phyloP scores from a whole-genome alignment of 2,329 filamentous ascomycete species.

The Paecilomyces formosus region DNA sequence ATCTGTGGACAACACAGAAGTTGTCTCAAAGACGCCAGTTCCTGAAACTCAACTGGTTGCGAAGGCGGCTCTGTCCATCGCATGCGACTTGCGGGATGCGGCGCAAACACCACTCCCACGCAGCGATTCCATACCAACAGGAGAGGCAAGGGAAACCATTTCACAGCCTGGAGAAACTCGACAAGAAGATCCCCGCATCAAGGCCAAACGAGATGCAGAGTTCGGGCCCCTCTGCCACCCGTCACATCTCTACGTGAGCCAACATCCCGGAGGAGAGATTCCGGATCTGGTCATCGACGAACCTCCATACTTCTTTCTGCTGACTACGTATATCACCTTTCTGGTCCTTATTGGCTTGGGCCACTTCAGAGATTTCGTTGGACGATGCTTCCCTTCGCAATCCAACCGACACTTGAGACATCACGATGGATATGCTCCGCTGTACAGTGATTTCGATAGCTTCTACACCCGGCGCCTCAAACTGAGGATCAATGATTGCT shows the following conservation, averaged over 20 bases:
- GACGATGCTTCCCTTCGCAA: conserved; percentile 76
- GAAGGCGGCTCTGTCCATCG: background rate
- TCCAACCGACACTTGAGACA: conserved; percentile 74
- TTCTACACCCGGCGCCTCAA: conserved; percentile 90
- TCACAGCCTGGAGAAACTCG: background rate
- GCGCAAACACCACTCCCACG: background rate
- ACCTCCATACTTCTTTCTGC: conserved; percentile 84
- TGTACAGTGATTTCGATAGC: conserved; percentile 96
- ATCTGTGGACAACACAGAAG: background rate
- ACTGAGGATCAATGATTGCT: conserved; percentile 89
- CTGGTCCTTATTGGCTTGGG: conserved; percentile 87
- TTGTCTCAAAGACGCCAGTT: background rate
- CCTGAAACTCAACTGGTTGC: background rate
- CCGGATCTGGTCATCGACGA: conserved; percentile 79
- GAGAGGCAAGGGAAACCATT: conserved; percentile 6
- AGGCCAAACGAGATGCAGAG: conserved; percentile 71
- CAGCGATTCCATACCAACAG: background rate
- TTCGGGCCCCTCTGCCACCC: conserved; percentile 75
- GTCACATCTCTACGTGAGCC: conserved; percentile 76
- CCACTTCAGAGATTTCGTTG: conserved; percentile 89
- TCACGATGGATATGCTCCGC: conserved; percentile 78
- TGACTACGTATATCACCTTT: conserved; percentile 95
- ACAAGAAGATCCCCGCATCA: conserved; percentile 62
- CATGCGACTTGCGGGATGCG: background rate
- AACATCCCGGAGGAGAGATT: conserved; percentile 69